Percentiles rank a stretch among this genome's conserved stretches.
Evolutionary conservation across 257 asterid genomes (phyloP).

Genomic region (Scutellaria barbata): DNA sequence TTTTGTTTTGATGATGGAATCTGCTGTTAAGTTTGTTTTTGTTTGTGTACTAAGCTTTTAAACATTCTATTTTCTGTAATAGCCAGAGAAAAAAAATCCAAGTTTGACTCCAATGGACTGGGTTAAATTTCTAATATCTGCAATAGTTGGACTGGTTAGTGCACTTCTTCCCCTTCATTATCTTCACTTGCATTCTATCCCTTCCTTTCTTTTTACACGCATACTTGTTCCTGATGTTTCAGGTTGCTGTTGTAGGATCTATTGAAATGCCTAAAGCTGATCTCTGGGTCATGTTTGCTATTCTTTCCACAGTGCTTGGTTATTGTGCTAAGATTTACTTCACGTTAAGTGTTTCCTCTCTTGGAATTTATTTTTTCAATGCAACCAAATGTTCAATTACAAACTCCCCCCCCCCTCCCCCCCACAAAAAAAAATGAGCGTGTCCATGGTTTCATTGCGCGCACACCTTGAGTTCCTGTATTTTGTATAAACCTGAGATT

Average conservation of each 20-base stretch:
- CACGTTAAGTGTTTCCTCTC: conserved; percentile 67
- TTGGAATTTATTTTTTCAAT: conserved; percentile 24
- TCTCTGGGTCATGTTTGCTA: conserved; percentile 91
- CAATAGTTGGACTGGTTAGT: conserved; percentile 95
- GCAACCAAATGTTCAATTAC: not conserved
- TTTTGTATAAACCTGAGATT: conserved; percentile 4
- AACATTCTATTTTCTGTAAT: conserved; percentile 33
- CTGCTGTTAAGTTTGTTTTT: conserved; percentile 27
- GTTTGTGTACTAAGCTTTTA: conserved; percentile 5
- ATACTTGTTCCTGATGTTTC: conserved; percentile 41
- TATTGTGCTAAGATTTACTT: conserved; percentile 95
- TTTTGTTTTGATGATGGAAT: conserved; percentile 20
- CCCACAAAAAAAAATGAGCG: not conserved
- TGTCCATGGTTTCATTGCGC: conserved; percentile 16
- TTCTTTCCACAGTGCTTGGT: conserved; percentile 93
- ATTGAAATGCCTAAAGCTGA: conserved; percentile 98
- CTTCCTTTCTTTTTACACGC: not conserved
- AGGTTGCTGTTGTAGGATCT: conserved; percentile 98
- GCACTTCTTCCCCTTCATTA: conserved; percentile 28
- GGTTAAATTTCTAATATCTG: conserved; percentile 93
- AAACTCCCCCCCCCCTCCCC: too few species aligned
- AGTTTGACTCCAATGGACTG: conserved; percentile 97
- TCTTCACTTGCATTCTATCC: conserved; percentile 15
- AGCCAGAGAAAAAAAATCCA: conserved; percentile 98
- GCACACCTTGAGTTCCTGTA: conserved; percentile 6